Conservation (phyloP, 2,329 filamentous ascomycete species). For the Periconia macrospinosa region DNA sequence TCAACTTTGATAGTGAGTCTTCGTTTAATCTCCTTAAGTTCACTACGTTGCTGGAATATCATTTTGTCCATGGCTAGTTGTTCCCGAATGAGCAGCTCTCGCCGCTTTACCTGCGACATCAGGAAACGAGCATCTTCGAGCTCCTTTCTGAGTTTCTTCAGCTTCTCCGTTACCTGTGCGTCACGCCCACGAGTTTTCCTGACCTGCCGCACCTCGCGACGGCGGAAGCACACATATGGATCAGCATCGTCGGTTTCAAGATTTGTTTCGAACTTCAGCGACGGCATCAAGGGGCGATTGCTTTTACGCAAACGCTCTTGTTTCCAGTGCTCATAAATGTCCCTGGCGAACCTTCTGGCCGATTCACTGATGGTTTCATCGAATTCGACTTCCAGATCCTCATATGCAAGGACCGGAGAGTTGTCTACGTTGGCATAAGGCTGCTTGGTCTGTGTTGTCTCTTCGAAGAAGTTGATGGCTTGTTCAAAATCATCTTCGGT, state of each 20-base stretch:
- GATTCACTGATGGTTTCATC: slow-evolving; percentile 59
- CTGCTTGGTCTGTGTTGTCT: slow-evolving; percentile 78
- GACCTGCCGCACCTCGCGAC: slow-evolving; percentile 89
- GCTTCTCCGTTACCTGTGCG: slow-evolving; percentile 89
- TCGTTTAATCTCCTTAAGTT: slow-evolving; percentile 85
- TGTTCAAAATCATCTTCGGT: slow-evolving; percentile 91
- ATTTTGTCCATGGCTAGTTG: slow-evolving; percentile 72
- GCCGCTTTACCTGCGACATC: slow-evolving; percentile 73
- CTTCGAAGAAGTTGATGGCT: slow-evolving; percentile 93
- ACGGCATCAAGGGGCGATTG: slow-evolving; percentile 74
- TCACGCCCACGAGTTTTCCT: slow-evolving; percentile 94
- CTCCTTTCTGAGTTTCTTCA: slow-evolving; percentile 88
- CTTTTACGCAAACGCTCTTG: slow-evolving; percentile 64
- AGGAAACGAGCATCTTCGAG: slow-evolving; percentile 85
- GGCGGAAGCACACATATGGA: slow-evolving; percentile 96
- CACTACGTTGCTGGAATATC: slow-evolving; percentile 80
- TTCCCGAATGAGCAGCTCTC: slow-evolving; percentile 79
- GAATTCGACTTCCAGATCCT: slow-evolving; percentile 64
- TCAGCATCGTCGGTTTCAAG: slow-evolving; percentile 94
- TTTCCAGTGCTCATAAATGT: slow-evolving; percentile 91
- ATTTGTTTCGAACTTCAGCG: slow-evolving; percentile 90
- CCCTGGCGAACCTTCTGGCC: slow-evolving; percentile 66
- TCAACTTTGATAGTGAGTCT: slow-evolving; percentile 87
- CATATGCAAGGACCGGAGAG: slow-evolving; percentile 68
- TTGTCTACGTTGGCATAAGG: slow-evolving; percentile 91